phyloP scores from a whole-genome alignment of 352 stramenopile species.

The Pelagophyceae sp. region DNA sequence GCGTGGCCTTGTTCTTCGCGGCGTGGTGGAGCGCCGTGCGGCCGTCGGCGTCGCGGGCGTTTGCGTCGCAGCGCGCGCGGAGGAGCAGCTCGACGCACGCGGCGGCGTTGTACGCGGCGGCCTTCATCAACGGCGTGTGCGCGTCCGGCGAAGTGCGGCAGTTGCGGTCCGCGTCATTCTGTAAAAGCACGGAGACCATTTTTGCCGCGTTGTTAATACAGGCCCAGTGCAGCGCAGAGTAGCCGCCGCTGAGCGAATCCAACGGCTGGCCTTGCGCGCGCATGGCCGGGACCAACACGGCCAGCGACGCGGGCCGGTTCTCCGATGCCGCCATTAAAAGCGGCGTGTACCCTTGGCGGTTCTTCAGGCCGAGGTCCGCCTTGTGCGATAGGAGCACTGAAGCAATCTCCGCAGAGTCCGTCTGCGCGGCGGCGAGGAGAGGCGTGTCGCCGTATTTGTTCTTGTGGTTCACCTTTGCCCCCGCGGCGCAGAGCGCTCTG shows the following conservation, averaged over 20 bases:
- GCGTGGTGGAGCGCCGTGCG: constrained; percentile 13
- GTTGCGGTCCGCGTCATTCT: constrained; percentile 15
- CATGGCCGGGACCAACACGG: background rate
- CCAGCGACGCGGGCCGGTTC: background rate
- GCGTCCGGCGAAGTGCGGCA: background rate
- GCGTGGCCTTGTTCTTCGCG: constrained; percentile 19
- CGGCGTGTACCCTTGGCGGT: constrained; percentile 15
- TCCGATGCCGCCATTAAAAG: constrained; percentile 16
- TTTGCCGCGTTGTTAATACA: constrained; percentile 12
- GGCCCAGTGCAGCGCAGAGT: constrained; percentile 10
- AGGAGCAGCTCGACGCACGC: constrained; percentile 6
- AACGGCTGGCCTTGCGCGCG: background rate
- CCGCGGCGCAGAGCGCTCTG: background rate
- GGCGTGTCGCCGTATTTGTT: constrained; percentile 21
- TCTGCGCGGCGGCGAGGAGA: constrained; percentile 10
- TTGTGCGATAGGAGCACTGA: background rate
- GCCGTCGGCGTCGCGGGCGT: background rate
- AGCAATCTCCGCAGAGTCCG: constrained; percentile 12
- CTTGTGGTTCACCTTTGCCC: constrained; percentile 14
- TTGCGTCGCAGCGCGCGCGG: constrained; percentile 16
- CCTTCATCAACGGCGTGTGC: constrained; percentile 13
- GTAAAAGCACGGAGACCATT: background rate
- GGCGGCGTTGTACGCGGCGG: constrained; percentile 9
- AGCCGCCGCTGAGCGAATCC: constrained; percentile 6
- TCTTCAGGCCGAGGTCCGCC: background rate